Base-by-base conservation (phyloP, 148 eudicot genomes). In the Cornus suecica region DNA sequence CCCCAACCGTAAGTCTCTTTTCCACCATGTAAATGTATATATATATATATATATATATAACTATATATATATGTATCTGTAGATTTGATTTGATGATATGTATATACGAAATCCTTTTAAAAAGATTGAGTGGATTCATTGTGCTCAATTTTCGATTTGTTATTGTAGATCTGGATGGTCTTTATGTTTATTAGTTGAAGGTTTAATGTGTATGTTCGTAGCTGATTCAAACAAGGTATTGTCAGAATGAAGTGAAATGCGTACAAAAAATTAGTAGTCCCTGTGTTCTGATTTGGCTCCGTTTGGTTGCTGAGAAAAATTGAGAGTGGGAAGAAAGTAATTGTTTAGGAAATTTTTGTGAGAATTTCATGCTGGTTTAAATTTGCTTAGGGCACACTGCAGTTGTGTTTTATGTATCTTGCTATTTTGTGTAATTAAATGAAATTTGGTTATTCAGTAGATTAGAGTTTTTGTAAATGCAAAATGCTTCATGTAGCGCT, bases 301-400 rank as follows among this genome's bases (percentile, higher is more conserved):
- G 23, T 69, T 69, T 45, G n/a, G 6, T 69, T 23, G 56, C 30
- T 13, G 58, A 69, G 72, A 69, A 69, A 69, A n/a, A 4, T 69
- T 23, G 1, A 1, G 54, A 48, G 54, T 11, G 15, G 54, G 20
- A 48, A 48, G 54, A 37, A 37, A 37, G 7, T 37, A 37, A 37
- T 37, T 3, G 42, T 37, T 37, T 37, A 6, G 9, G 28, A 34
- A 68, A 22, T 20, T 68, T n/a, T n/a, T n/a, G n/a, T n/a, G 52
- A 37, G 22, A 34, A 68, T n/a, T 37, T 37, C 10, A 23, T 48
- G 20, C 15, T 16, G 0, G 2, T 48, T 48, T 18, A 48, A 0
- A 16, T 13, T 45, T 45, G 52, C 52, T 45, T 45, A 1, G 15
- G 20, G 2, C 54, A 7, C 20, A 16, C 18, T 48, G 1, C 20